Evolutionary conservation across 495 filamentous ascomycete species (phyloP).

Genomic region (Staphylotrichum tortipilum): DNA sequence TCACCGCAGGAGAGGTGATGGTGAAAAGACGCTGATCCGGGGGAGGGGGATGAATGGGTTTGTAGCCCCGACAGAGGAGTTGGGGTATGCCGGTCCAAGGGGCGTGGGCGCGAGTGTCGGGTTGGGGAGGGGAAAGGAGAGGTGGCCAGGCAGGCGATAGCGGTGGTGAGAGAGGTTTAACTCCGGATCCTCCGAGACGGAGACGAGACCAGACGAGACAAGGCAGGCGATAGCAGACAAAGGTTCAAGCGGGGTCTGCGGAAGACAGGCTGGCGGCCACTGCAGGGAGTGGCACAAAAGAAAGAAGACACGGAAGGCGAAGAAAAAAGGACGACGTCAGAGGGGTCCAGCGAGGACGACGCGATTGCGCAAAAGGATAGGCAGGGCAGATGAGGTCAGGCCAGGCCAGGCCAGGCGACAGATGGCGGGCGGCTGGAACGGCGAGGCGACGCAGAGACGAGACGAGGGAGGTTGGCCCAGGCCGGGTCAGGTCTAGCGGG

Average conservation of each 20-base stretch:
- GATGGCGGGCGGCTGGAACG: neutral
- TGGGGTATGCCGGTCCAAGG: neutral
- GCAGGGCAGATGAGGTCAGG: neutral
- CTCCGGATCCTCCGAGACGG: too few species aligned
- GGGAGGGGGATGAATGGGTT: neutral
- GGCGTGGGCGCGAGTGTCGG: neutral
- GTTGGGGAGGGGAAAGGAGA: too few species aligned
- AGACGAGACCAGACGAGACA: too few species aligned
- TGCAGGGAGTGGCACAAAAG: too few species aligned
- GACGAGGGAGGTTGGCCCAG: neutral
- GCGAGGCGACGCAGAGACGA: too few species aligned
- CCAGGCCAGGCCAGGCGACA: too few species aligned
- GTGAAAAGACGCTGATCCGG: neutral
- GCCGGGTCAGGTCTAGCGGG: neutral
- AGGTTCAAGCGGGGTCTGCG: neutral
- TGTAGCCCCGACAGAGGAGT: neutral
- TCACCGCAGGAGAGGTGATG: neutral
- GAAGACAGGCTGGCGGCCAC: neutral
- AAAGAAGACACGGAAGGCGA: neutral
- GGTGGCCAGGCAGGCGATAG: neutral
- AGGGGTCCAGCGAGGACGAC: neutral
- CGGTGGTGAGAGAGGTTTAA: neutral
- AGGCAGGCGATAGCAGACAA: too few species aligned
- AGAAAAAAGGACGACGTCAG: conserved; percentile 1
- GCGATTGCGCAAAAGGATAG: neutral